phyloP scores from a whole-genome alignment of 768 basidiomycete genomes.

The Suillus ampliporus region DNA sequence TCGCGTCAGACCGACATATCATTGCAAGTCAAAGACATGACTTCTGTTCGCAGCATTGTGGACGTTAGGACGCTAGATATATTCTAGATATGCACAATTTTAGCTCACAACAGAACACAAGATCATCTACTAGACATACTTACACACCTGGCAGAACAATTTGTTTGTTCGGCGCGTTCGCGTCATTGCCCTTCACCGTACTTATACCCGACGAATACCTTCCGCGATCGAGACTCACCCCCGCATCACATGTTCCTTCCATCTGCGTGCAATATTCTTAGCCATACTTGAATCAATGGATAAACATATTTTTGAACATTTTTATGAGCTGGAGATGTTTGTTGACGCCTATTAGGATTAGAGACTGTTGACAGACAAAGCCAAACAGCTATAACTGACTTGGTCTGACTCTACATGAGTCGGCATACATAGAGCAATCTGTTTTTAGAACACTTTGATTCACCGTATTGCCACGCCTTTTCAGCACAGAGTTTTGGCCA shows the following conservation, averaged over 20 bases:
- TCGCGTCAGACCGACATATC: conserved; percentile 1
- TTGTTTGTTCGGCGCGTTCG: too few relatives aligned
- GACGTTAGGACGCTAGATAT: neutral
- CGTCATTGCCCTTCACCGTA: neutral
- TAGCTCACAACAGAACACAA: too few relatives aligned
- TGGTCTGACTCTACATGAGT: neutral
- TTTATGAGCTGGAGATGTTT: too few relatives aligned
- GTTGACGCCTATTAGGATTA: conserved; percentile 3
- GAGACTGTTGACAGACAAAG: neutral
- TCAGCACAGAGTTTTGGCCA: conserved; percentile 37
- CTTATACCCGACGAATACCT: too few relatives aligned
- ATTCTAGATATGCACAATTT: neutral
- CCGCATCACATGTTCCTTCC: too few relatives aligned
- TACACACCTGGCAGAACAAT: too few relatives aligned
- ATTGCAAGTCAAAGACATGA: neutral
- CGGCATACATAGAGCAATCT: neutral
- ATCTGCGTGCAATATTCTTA: too few relatives aligned
- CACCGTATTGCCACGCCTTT: conserved; percentile 1
- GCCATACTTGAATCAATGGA: too few relatives aligned
- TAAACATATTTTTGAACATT: too few relatives aligned
- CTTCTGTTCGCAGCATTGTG: neutral
- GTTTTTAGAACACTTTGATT: conserved; percentile 6
- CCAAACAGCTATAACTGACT: neutral
- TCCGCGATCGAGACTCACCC: too few relatives aligned
- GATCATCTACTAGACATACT: too few relatives aligned